These are phyloP conservation scores for Podila epigama DNA, from an alignment of 192 early-diverging fungal genomes.

Conservation along the genomic window DNA sequence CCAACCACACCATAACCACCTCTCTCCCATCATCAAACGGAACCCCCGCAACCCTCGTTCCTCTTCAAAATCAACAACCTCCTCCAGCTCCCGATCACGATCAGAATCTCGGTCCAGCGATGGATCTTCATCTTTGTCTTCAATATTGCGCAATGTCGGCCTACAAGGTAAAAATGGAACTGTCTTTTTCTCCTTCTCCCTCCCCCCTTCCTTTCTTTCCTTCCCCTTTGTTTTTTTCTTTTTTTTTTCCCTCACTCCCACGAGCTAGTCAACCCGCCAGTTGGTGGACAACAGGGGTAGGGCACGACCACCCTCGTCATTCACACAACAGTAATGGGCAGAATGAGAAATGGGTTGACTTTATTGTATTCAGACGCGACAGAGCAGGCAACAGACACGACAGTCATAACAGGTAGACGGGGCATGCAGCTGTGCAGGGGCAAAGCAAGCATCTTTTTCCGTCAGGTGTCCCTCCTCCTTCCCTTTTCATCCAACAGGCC, in stretches of 20 bases:
- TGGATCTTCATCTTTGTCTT: constrained; percentile 8
- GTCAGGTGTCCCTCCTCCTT: no score
- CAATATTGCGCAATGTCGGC: constrained; percentile 36
- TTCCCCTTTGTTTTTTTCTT: neutral
- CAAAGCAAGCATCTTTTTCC: no score
- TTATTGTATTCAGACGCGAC: no score
- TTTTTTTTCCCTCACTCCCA: neutral
- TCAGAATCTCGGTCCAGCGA: constrained; percentile 44
- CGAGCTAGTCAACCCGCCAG: neutral
- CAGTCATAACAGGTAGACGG: no score
- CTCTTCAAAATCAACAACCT: constrained; percentile 25
- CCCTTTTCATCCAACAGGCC: no score
- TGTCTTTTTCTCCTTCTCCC: neutral
- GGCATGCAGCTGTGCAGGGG: no score
- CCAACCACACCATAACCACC: constrained; percentile 2
- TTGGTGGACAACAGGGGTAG: neutral
- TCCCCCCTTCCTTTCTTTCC: neutral
- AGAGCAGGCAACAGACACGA: no score
- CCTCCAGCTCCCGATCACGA: constrained; percentile 23
- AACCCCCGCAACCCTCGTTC: constrained; percentile 17
- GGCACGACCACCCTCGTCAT: no score
- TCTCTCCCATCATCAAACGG: constrained; percentile 15
- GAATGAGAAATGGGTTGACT: no score
- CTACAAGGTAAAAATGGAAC: constrained; percentile 42
- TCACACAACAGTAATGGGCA: no score